Evolutionary conservation across 169 alveolate genomes (phyloP).

Genomic region (Pseudocohnilembus persalinus): DNA sequence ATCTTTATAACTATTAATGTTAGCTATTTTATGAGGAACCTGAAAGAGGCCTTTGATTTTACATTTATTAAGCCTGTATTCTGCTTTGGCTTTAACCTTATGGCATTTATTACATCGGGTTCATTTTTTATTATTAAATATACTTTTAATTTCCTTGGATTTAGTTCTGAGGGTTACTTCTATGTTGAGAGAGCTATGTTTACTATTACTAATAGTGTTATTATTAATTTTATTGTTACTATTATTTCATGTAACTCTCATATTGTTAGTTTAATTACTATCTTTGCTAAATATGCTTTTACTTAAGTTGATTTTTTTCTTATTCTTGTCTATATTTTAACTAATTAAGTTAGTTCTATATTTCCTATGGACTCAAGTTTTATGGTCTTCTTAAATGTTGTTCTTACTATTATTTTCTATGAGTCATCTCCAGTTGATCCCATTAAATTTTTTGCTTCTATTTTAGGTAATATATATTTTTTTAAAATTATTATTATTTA

Average conservation of each 20-base stretch:
- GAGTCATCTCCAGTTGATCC: neutral
- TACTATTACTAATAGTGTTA: neutral
- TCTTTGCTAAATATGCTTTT: neutral
- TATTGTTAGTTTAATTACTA: neutral
- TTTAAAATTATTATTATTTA: too few relatives aligned
- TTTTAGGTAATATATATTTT: neutral
- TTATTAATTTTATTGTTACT: neutral
- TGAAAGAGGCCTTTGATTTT: neutral
- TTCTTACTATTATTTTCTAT: too few relatives aligned
- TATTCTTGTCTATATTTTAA: too few relatives aligned
- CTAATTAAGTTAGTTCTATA: neutral
- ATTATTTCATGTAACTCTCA: neutral
- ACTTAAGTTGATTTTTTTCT: neutral
- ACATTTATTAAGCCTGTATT: too few relatives aligned
- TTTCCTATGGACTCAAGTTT: neutral
- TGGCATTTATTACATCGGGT: neutral
- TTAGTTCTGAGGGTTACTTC: neutral
- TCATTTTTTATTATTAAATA: neutral
- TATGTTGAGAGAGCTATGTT: neutral
- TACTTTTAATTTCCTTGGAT: neutral
- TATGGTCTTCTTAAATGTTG: neutral
- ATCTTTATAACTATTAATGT: neutral
- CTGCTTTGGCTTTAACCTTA: too few relatives aligned
- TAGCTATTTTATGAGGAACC: neutral
- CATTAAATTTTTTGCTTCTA: neutral